Conservation (phyloP, 148 eudicot genomes). For the Rhododendron molle region DNA sequence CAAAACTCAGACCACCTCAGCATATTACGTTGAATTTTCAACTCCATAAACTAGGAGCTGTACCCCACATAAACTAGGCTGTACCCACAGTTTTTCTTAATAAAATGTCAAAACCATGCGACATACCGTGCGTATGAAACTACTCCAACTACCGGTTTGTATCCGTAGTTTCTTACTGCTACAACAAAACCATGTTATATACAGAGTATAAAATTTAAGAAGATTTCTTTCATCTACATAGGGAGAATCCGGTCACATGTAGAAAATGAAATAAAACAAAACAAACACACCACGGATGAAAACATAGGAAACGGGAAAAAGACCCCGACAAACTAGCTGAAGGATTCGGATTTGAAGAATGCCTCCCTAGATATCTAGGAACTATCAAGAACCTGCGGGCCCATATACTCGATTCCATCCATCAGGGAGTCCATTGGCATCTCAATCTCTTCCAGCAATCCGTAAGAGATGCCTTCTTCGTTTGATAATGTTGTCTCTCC, state of each 20-base stretch:
- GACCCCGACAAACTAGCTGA: background rate
- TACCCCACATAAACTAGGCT: background rate
- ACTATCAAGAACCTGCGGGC: slow-evolving; percentile 48
- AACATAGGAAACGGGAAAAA: background rate
- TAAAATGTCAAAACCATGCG: background rate
- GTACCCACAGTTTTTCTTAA: background rate
- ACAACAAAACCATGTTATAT: background rate
- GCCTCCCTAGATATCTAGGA: background rate
- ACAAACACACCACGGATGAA: background rate
- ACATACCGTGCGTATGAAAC: background rate
- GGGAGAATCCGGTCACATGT: background rate
- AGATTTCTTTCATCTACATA: background rate
- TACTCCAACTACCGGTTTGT: background rate
- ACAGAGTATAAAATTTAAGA: background rate
- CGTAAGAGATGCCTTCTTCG: slow-evolving; percentile 32
- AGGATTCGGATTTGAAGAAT: background rate
- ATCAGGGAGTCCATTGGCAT: slow-evolving; percentile 57
- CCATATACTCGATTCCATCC: slow-evolving; percentile 56
- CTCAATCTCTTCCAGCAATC: slow-evolving; percentile 75
- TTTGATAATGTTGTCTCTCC: slow-evolving; percentile 16
- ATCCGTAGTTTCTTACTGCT: background rate
- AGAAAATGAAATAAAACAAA: background rate
- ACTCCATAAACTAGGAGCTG: no score
- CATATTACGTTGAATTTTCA: no score
- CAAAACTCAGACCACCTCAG: no score